Evolutionary conservation across 2,329 filamentous ascomycete species (phyloP), one percentile per base, ranked within the genome.

Genomic region (Amphichorda felina): DNA sequence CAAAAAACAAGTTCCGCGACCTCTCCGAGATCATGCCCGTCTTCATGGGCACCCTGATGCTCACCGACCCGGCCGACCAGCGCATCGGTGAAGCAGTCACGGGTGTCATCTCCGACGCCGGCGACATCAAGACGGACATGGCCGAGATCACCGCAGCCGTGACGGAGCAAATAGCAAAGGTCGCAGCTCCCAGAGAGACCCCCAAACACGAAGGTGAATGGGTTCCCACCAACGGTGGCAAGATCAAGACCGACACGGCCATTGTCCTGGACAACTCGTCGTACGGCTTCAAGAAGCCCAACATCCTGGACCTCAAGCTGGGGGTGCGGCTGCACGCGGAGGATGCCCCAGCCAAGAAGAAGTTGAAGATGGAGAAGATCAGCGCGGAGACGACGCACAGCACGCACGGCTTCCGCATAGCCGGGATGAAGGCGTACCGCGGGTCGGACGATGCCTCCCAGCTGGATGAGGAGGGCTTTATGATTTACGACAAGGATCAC

Each of bases 291-390:
- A 74, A 72, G 48, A 72, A 75, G 39, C 86, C 91, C 6, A 96
- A 94, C 47, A 86, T 98, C 7, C 65, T 98, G 39, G 91, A 98
- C 52, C 74, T 94, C 44, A 98, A 98, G 62, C 74, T 98, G 15
- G 91, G 91, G 30, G 71, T 78, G 34, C 73, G 84, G 22, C 63
- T 98, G 5, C 96, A 87, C 81, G 89, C 84, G 11, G 84, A 94
- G 40, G 66, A 78, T 42, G 75, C 75, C 17, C 66, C 71, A 0
- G 45, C 55, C 18, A 64, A 75, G 48, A 80, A 80, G 60, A 70
- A 70, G 46, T 50, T 57, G 25, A 66, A 74, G 21, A 78, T 80
- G 47, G 67, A 76, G 44, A 65, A 72, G 50, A 73, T 80, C 39
- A 63, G 65, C 22, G 53, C 57, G 19, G 61, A 68, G 47, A 79